A percentile compares a stretch with the other conserved stretches of the same genome.
These are phyloP conservation scores for Purshia tridentata DNA, from an alignment of 306 rosid species.

Conservation along the genomic window DNA sequence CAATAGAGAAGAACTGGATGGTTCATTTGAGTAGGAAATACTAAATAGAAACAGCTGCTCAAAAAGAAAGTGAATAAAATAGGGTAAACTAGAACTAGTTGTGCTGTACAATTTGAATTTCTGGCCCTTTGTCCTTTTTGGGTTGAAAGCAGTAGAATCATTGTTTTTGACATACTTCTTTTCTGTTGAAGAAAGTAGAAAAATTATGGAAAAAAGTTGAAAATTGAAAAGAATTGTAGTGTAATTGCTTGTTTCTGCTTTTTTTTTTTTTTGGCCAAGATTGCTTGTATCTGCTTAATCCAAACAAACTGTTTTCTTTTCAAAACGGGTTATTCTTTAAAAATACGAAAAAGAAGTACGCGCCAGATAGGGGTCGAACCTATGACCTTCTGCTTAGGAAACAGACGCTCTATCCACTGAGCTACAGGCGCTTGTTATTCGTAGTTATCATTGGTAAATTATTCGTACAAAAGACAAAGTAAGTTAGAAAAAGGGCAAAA, in stretches of 20 bases:
- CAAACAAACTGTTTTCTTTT: not conserved
- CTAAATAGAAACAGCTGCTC: not conserved
- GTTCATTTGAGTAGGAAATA: not conserved
- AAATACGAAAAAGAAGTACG: too few relatives aligned
- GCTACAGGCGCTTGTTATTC: conserved; percentile 54
- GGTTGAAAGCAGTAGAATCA: too few relatives aligned
- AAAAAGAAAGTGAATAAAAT: not conserved
- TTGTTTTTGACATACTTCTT: too few relatives aligned
- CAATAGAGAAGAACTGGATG: not conserved
- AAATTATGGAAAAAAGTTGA: not conserved
- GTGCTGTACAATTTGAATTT: not conserved
- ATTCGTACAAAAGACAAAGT: not conserved
- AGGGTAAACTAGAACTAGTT: not conserved
- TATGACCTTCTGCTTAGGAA: conserved; percentile 95
- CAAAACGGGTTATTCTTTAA: not conserved
- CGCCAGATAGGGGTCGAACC: conserved; percentile 97
- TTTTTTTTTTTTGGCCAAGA: too few relatives aligned
- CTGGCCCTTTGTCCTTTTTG: too few relatives aligned
- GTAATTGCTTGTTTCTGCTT: not conserved
- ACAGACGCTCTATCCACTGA: conserved; percentile 97
- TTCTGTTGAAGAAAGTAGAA: too few relatives aligned
- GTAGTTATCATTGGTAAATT: fast-evolving
- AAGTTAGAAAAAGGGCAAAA: not conserved
- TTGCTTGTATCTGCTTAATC: not conserved
- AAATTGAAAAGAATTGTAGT: not conserved